Percentiles rank a stretch among this genome's conserved stretches.
Evolutionary conservation across 75 land plant genomes (phyloP).

Genomic region (Isoetes taiwanensis): DNA sequence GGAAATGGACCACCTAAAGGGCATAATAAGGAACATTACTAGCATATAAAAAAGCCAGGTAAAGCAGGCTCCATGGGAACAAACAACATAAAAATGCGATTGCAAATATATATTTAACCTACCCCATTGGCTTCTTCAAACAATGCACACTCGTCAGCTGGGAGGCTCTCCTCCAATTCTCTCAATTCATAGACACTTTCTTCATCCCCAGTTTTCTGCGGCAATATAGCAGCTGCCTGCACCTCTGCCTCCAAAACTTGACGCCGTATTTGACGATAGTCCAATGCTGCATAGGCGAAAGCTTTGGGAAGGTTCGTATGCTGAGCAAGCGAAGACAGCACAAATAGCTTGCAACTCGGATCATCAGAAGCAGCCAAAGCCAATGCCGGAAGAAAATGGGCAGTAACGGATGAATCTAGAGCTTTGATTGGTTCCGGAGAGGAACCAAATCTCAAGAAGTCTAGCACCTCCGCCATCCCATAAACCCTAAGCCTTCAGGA

Average conservation of each 20-base stretch:
- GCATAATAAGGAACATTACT: too few species aligned
- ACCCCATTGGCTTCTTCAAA: conserved; percentile 30
- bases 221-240: not conserved
- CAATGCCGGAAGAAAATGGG: conserved; percentile 19
- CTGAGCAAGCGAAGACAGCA: conserved; percentile 18
- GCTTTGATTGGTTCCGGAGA: conserved; percentile 1
- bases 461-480: conserved; percentile 20
- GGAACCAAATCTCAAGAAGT: conserved; percentile 14
- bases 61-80: too few species aligned
- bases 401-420: conserved; percentile 1
- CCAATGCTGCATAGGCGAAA: conserved; percentile 22
- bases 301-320: conserved; percentile 21
- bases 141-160: conserved; percentile 18
- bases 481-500: too few species aligned
- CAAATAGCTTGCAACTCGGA: conserved; percentile 1
- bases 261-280: conserved; percentile 17
- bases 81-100: too few species aligned
- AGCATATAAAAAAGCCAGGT: too few species aligned
- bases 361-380: conserved; percentile 19
- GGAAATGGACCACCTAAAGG: too few species aligned
- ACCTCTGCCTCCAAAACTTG: not conserved
- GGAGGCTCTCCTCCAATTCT: not conserved
- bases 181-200: conserved; percentile 8
- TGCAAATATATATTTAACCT: not conserved
- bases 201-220: too few species aligned